Base-by-base conservation (phyloP, 768 basidiomycete species). In the Mycena rebaudengoi region DNA sequence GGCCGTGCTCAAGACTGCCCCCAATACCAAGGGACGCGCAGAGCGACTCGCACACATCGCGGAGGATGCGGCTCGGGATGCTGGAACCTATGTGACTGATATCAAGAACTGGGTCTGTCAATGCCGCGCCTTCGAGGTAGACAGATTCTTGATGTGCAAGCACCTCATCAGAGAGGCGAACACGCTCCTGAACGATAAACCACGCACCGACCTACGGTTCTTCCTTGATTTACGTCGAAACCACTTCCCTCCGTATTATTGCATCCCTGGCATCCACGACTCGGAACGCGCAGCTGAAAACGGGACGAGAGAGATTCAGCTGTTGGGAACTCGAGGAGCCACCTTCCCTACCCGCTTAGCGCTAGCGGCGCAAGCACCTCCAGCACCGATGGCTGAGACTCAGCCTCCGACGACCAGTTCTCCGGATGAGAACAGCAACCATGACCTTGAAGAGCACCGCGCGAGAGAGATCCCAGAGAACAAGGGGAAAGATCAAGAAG, bases 121-220 rank as follows among this genome's bases (percentile, higher is more conserved):
- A 11, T 54, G 53, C 40, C 7, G 21, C 7, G 18, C 6, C 18
- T 54, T 43, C 28, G n/a, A 18, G n/a, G 30, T 30, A 20, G 69
- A 66, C 43, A 59, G 53, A 16, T 71, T 69, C 43, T 39, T 71
- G 30, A 29, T 65, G 7, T 71, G 68, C 60, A 69, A 71, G 51
- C 70, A 71, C 43, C 66, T 71, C 21, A 45, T 71, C 21, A 45
- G 67, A 18, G 45, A 58, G 20, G 63, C 56, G 2, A 65, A 70
- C 45, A 23, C 29, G 4, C 33, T 25, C 2, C 56, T 70, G n/a
- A 45, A 70, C 5, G 35, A 70, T 28, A 32, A 8, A 49, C 69
- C 69, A 55, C 63, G 62, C 18, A 48, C 41, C 4, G 33, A 60
- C 32, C 50, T 67, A 3, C 35, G 18, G 12, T 68, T 70, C 33